These are phyloP conservation scores for Agrostemma githago DNA, from an alignment of 148 eudicot species.

Conservation along the genomic window DNA sequence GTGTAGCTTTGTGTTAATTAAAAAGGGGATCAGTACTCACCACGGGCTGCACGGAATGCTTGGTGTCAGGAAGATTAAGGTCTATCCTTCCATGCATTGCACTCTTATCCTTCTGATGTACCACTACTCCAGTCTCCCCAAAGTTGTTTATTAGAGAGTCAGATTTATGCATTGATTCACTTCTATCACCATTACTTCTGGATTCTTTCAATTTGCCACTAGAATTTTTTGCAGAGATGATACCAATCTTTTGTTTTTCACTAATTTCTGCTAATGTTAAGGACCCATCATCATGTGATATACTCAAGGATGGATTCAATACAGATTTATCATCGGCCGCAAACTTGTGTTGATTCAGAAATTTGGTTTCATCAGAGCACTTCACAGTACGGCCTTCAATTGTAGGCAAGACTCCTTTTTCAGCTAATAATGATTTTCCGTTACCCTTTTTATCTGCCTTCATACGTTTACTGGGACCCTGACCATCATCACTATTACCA, in stretches of 20 bases:
- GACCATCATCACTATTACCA: constrained; percentile 39
- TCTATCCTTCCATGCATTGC: constrained; percentile 55
- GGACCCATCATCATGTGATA: constrained; percentile 36
- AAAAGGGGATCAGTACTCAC: constrained; percentile 41
- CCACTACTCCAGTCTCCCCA: constrained; percentile 35
- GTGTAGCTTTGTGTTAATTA: constrained; percentile 5
- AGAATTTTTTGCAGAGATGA: constrained; percentile 31
- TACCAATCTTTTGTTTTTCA: constrained; percentile 41
- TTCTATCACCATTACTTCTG: constrained; percentile 37
- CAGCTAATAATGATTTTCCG: constrained; percentile 42
- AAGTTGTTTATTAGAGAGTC: constrained; percentile 34
- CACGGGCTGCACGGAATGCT: constrained; percentile 42
- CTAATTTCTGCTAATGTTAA: constrained; percentile 31
- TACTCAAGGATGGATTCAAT: constrained; percentile 34
- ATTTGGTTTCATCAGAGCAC: constrained; percentile 34
- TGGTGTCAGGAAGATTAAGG: constrained; percentile 55
- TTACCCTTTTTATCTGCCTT: constrained; percentile 58
- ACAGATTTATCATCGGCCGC: constrained; percentile 36
- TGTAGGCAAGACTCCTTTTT: constrained; percentile 34
- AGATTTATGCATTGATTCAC: constrained; percentile 40
- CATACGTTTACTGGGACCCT: constrained; percentile 43
- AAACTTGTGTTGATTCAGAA: constrained; percentile 42
- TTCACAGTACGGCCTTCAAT: constrained; percentile 40
- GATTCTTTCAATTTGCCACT: constrained; percentile 52
- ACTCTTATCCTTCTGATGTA: constrained; percentile 54